Evolutionary conservation across 331 rosid genomes (phyloP), one percentile per base, ranked within the genome.

Genomic region (Cydonia oblonga): DNA sequence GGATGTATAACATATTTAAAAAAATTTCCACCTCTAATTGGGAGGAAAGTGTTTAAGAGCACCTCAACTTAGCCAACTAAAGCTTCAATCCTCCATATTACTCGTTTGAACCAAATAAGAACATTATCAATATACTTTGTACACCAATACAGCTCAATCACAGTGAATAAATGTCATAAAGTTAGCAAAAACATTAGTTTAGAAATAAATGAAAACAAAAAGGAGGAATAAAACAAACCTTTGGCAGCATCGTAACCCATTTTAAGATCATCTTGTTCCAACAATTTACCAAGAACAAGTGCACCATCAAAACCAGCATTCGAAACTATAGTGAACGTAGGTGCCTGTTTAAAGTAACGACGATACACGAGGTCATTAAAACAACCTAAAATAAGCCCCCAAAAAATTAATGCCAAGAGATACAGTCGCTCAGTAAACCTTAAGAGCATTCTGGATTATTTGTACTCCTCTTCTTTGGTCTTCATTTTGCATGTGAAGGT

Each of bases 221-320:
- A 75, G 38, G 7, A 32, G 23, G 18, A 24, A 49, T 38, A 38
- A 33, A 51, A 75, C 89, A 38, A 71, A 91, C 98, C 98, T 83
- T 86, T 83, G 25, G 96, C 91, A 38, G 96, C 96, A 78, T 91
- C 96, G 70, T 81, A 91, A 66, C 97, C 97, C 46, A 81, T 59
- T 64, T 82, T 88, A 32, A 29, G 72, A 76, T 95, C 79, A 69
- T 86, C 91, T 76, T 95, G 97, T 81, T 95, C 98, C 78, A 91
- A 81, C 89, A 95, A 87, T 81, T 91, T 91, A 66, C 89, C 92
- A 18, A 87, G 65, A 68, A 95, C 78, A 84, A 89, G 52, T 18
- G 97, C 82, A 57, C 96, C 97, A 69, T 95, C 96, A 83, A 71
- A 89, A 75, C 97, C 97, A 65, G 96, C 97, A 83, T 95, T 95